phyloP scores from a whole-genome alignment of 2,329 filamentous ascomycete species.

The Byssochlamys sp. region DNA sequence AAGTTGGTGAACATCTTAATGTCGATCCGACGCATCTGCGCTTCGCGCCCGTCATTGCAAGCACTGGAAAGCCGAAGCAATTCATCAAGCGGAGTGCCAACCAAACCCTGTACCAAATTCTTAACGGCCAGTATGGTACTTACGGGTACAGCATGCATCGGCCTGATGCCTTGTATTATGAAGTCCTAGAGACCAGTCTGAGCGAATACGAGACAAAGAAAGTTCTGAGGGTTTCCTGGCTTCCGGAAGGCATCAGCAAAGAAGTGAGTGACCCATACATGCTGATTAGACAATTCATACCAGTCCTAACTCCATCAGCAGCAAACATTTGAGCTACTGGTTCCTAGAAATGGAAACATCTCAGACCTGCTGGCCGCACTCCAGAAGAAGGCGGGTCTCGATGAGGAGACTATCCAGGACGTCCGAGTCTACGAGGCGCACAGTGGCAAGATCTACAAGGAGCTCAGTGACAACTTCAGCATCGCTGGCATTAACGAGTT shows the following conservation, averaged over 20 bases:
- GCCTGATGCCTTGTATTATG: conserved; percentile 75
- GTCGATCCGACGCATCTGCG: conserved; percentile 79
- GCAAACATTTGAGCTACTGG: conserved; percentile 72
- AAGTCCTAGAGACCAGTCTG: conserved; percentile 86
- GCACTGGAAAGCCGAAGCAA: conserved; percentile 65
- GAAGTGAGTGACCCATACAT: conserved; percentile 50
- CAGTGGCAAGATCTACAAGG: conserved; percentile 72
- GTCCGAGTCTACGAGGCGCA: conserved; percentile 77
- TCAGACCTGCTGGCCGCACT: conserved; percentile 67
- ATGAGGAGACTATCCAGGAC: conserved; percentile 62
- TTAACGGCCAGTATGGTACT: conserved; percentile 63
- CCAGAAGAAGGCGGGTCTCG: conserved; percentile 69
- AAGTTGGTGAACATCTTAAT: conserved; percentile 67
- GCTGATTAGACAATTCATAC: neutral
- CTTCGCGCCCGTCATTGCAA: conserved; percentile 75
- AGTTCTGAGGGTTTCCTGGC: conserved; percentile 68
- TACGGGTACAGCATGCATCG: conserved; percentile 61
- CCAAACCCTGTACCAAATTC: conserved; percentile 66
- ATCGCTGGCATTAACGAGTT: conserved; percentile 84
- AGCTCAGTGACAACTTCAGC: conserved; percentile 58
- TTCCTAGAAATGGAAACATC: conserved; percentile 74
- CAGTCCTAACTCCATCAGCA: conserved; percentile 27
- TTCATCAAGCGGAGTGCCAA: conserved; percentile 64
- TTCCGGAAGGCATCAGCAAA: conserved; percentile 84
- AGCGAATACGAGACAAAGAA: conserved; percentile 91